Conservation (phyloP, 2,329 filamentous ascomycete genomes). For the Phialophora macrospora region DNA sequence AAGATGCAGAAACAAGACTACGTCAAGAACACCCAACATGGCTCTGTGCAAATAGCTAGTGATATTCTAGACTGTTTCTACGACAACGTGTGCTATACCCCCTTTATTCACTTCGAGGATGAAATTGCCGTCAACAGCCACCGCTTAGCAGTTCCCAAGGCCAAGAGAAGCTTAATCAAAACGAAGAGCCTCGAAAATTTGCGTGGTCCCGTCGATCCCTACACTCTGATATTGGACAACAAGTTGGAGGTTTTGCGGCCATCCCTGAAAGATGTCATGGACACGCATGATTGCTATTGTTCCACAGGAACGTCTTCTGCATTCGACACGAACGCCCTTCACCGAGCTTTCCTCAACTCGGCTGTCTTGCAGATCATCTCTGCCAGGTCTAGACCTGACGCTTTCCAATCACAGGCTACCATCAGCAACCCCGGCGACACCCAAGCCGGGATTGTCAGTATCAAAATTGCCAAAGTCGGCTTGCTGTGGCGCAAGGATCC, state of each 20-base stretch:
- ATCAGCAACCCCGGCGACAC: slow-evolving; percentile 83
- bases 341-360: slow-evolving; percentile 87
- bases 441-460: slow-evolving; percentile 91
- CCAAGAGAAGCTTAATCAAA: slow-evolving; percentile 72
- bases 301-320: slow-evolving; percentile 78
- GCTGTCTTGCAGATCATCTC: slow-evolving; percentile 95
- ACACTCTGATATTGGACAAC: slow-evolving; percentile 88
- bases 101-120: slow-evolving; percentile 96
- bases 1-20: slow-evolving; percentile 98
- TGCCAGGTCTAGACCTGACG: slow-evolving; percentile 87
- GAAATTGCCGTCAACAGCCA: slow-evolving; percentile 80
- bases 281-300: slow-evolving; percentile 87
- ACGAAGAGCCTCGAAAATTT: slow-evolving; percentile 67
- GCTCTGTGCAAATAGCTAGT: slow-evolving; percentile 76
- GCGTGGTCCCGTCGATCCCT: slow-evolving; percentile 91
- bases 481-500: slow-evolving; percentile 90
- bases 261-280: slow-evolving; percentile 87
- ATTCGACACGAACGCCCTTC: slow-evolving; percentile 79
- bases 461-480: slow-evolving; percentile 96
- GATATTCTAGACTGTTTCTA: slow-evolving; percentile 96
- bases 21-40: slow-evolving; percentile 88
- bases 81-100: slow-evolving; percentile 97
- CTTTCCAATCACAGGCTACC: slow-evolving; percentile 88
- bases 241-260: slow-evolving; percentile 83
- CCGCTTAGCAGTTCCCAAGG: slow-evolving; percentile 71